Percentiles rank a stretch among this genome's conserved stretches.
Evolutionary conservation across 2,329 filamentous ascomycete genomes (phyloP).

Genomic region (Paraphaeosphaeria minitans): DNA sequence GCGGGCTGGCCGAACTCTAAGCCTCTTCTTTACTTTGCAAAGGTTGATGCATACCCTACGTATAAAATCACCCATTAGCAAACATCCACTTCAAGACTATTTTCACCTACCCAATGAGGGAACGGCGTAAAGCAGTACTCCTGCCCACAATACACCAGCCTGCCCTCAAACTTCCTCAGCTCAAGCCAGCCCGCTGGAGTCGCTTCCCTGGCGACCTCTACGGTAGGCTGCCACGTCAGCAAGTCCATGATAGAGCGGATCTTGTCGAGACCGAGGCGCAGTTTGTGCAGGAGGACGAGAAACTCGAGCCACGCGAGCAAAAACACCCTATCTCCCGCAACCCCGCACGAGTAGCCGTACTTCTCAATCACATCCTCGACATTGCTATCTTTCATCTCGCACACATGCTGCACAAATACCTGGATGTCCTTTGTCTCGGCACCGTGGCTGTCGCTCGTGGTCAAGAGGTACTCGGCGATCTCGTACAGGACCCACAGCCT

Average conservation of each 20-base stretch:
- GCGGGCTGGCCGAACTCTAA: no score
- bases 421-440: constrained; percentile 12
- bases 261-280: constrained; percentile 8
- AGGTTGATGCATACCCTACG: no score
- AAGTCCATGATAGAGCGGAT: constrained; percentile 12
- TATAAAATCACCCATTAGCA: no score
- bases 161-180: not conserved
- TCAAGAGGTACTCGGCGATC: constrained; percentile 16
- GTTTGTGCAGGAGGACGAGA: constrained; percentile 14
- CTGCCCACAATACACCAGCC: not conserved
- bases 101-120: not conserved
- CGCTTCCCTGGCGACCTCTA: not conserved
- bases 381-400: not conserved
- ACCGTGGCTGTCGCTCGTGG: constrained; percentile 1
- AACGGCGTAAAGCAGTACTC: not conserved
- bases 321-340: constrained; percentile 14
- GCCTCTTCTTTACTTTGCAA: no score
- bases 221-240: not conserved
- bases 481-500: constrained; percentile 34
- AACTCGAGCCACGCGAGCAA: constrained; percentile 18
- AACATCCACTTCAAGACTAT: no score
- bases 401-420: constrained; percentile 12
- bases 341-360: not conserved
- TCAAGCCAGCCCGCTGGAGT: not conserved
- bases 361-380: not conserved